Evolutionary conservation across 352 stramenopile species (phyloP).

Genomic region (Phytopythium cucurbitacearum): DNA sequence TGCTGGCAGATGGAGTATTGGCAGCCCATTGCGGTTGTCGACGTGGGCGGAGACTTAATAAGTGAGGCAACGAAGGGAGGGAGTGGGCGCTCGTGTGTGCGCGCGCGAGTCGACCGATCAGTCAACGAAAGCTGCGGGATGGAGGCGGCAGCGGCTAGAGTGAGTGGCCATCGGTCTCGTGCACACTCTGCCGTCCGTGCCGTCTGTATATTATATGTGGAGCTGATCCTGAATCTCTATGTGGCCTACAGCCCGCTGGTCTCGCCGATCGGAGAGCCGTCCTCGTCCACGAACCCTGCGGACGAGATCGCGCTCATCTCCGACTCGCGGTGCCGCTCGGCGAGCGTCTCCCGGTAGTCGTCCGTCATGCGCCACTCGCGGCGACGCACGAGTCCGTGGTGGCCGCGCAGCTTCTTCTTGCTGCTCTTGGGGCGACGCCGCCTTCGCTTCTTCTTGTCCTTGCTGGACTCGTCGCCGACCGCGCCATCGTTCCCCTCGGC

Average conservation of each 20-base stretch:
- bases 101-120: no score
- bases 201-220: conserved; percentile 1
- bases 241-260: neutral
- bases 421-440: conserved; percentile 34
- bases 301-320: conserved; percentile 34
- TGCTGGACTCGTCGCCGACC: neutral
- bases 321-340: conserved; percentile 20
- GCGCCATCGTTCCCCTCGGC: neutral
- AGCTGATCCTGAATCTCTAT: neutral
- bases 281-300: conserved; percentile 33
- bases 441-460: conserved; percentile 11
- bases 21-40: no score
- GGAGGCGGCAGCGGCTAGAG: no score
- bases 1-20: no score
- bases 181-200: conserved; percentile 3
- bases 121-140: no score
- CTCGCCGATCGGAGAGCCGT: conserved; percentile 10
- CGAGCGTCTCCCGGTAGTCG: conserved; percentile 39
- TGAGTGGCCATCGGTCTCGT: neutral
- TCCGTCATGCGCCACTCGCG: conserved; percentile 70
- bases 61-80: no score
- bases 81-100: no score
- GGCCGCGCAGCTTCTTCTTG: conserved; percentile 34
- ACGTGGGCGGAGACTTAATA: no score
- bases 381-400: conserved; percentile 67